Conservation (phyloP, 306 rosid genomes). For the Trifolium fragiferum region DNA sequence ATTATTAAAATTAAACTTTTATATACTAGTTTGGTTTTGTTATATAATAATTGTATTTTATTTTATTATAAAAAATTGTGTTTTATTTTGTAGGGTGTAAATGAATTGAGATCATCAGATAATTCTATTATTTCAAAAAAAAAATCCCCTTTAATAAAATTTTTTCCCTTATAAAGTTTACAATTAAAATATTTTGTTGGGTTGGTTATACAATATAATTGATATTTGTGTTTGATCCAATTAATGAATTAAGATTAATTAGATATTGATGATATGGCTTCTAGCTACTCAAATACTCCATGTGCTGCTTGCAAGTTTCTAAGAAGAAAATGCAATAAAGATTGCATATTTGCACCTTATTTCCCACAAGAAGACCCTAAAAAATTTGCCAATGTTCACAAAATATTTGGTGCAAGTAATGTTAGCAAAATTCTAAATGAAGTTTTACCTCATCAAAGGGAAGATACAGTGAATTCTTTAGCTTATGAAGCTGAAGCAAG, state of each 20-base stretch:
- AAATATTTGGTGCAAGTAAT: conserved; percentile 68
- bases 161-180: not conserved
- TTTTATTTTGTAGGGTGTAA: too few relatives aligned
- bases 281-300: conserved; percentile 75
- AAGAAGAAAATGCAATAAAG: conserved; percentile 76
- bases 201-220: not conserved
- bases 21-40: not conserved
- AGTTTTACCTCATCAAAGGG: not conserved
- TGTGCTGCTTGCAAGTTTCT: conserved; percentile 94
- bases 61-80: too few relatives aligned
- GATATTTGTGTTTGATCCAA: not conserved
- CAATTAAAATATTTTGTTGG: not conserved
- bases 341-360: conserved; percentile 79
- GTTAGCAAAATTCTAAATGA: not conserved
- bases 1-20: too few relatives aligned
- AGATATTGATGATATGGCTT: conserved; percentile 55
- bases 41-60: not conserved
- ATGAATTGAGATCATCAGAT: too few relatives aligned
- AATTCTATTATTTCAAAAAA: too few relatives aligned
- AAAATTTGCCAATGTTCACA: conserved; percentile 86
- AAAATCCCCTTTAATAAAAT: too few relatives aligned
- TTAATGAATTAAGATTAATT: conserved; percentile 2
- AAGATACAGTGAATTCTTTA: not conserved
- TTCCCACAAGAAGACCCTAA: conserved; percentile 89
- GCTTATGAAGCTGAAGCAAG: conserved; percentile 8